A percentile compares a stretch with the other conserved stretches of the same genome.
Conservation (phyloP, 306 rosid species). For the Vicia faba region DNA sequence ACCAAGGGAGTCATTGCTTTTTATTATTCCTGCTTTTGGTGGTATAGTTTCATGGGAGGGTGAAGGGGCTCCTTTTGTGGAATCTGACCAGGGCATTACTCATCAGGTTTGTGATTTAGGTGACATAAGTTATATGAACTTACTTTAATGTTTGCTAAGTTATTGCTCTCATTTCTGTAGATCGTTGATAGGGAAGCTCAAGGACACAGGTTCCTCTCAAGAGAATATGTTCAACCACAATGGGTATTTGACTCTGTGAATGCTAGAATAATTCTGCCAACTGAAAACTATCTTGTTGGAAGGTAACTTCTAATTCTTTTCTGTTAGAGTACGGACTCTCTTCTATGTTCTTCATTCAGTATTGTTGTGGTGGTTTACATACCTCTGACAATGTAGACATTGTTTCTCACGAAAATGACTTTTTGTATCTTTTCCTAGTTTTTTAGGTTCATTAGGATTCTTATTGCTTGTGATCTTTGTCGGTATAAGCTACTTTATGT, state of each 20-base stretch:
- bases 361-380: conserved; percentile 21
- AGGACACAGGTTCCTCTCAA: conserved; percentile 65
- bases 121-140: neutral
- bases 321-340: neutral
- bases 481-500: neutral
- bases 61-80: conserved; percentile 78
- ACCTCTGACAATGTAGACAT: neutral
- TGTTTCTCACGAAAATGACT: neutral
- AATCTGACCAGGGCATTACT: conserved; percentile 72
- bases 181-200: conserved; percentile 82
- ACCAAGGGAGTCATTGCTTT: conserved; percentile 86
- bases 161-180: conserved; percentile 49
- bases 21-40: conserved; percentile 90
- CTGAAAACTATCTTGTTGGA: conserved; percentile 73
- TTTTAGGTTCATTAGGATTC: conserved; percentile 11
- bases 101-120: conserved; percentile 64
- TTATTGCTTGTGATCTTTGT: conserved; percentile 8
- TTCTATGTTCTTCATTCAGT: too few species aligned
- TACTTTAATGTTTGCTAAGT: conserved; percentile 25
- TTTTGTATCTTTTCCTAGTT: conserved; percentile 1
- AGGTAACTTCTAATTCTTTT: conserved; percentile 52
- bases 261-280: conserved; percentile 75
- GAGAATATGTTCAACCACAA: conserved; percentile 95
- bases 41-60: conserved; percentile 96
- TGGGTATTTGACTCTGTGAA: conserved; percentile 90